Evolutionary conservation across 257 asterid genomes (phyloP).

Genomic region (Ilex aquifolium): DNA sequence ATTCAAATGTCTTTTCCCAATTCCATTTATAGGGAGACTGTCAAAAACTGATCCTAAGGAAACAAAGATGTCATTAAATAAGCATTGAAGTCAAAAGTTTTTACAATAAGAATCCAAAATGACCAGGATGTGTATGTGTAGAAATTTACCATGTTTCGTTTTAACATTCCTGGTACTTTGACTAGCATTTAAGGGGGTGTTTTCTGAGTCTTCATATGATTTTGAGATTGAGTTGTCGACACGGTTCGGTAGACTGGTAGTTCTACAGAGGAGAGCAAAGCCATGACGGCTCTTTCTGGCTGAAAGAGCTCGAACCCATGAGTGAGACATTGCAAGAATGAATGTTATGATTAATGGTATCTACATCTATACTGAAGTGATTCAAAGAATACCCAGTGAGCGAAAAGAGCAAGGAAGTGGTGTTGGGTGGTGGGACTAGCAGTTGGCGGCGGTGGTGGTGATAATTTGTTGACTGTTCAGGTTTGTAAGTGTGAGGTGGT

Average conservation of each 20-base stretch:
- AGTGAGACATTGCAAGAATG: slow-evolving; percentile 21
- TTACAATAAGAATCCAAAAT: neutral
- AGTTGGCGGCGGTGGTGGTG: too few species aligned
- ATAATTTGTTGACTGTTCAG: too few species aligned
- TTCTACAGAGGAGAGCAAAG: slow-evolving; percentile 22
- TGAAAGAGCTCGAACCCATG: slow-evolving; percentile 35
- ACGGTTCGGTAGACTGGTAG: slow-evolving; percentile 6
- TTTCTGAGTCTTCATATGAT: slow-evolving; percentile 12
- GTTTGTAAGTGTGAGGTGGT: too few species aligned
- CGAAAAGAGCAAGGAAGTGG: too few species aligned
- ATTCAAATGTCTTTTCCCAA: slow-evolving; percentile 15
- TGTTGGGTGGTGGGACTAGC: too few species aligned
- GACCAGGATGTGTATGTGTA: neutral
- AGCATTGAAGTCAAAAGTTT: neutral
- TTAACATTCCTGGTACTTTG: slow-evolving; percentile 7
- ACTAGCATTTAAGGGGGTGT: neutral
- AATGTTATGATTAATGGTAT: too few species aligned
- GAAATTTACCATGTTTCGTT: slow-evolving; percentile 16
- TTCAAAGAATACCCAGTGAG: too few species aligned
- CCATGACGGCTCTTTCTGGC: slow-evolving; percentile 25
- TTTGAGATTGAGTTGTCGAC: slow-evolving; percentile 11
- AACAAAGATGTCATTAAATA: slow-evolving; percentile 3
- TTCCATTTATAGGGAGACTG: slow-evolving; percentile 13
- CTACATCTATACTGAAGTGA: too few species aligned
- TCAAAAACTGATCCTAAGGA: slow-evolving; percentile 20